A percentile compares a stretch with the other conserved stretches of the same genome.
Conservation (phyloP, 306 rosid species). For the Fragaria ananassa region DNA sequence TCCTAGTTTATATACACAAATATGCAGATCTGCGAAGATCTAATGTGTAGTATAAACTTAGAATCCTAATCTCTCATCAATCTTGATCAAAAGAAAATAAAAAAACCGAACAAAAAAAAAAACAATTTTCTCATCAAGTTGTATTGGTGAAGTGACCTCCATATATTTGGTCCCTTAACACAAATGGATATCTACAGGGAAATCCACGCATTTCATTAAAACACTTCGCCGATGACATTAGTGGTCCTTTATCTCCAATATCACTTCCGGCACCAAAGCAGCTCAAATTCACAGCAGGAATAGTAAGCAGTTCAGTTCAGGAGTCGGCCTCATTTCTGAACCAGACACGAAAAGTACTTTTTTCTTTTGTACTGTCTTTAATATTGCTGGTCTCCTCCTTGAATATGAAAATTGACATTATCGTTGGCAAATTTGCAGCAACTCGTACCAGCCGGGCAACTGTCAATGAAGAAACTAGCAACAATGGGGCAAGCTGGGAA, state of each 20-base stretch:
- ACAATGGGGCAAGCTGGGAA: slow-evolving; percentile 71
- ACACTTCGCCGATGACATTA: slow-evolving; percentile 67
- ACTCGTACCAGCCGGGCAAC: slow-evolving; percentile 72
- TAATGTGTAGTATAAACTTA: not conserved
- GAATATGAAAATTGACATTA: slow-evolving; percentile 21
- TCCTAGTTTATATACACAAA: slow-evolving; percentile 12
- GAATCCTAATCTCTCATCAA: not conserved
- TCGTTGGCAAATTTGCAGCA: slow-evolving; percentile 36
- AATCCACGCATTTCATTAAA: slow-evolving; percentile 47
- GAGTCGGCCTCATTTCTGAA: slow-evolving; percentile 49
- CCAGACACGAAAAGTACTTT: slow-evolving; percentile 51
- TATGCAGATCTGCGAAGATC: slow-evolving; percentile 12
- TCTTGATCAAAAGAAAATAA: not conserved
- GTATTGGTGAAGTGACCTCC: not conserved
- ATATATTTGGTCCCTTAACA: slow-evolving; percentile 4
- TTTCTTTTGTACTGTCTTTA: slow-evolving; percentile 12
- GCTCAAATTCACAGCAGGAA: slow-evolving; percentile 78
- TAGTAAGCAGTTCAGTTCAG: slow-evolving; percentile 54
- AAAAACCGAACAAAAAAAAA: not conserved
- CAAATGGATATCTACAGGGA: slow-evolving; percentile 42
- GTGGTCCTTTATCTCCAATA: slow-evolving; percentile 62
- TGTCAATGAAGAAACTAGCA: slow-evolving; percentile 65
- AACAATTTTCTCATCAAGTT: not conserved
- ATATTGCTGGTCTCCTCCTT: slow-evolving; percentile 11
- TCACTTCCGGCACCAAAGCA: slow-evolving; percentile 78